Evolutionary conservation across 106 monocot species (phyloP).

Genomic region (Hemerocallis citrina): DNA sequence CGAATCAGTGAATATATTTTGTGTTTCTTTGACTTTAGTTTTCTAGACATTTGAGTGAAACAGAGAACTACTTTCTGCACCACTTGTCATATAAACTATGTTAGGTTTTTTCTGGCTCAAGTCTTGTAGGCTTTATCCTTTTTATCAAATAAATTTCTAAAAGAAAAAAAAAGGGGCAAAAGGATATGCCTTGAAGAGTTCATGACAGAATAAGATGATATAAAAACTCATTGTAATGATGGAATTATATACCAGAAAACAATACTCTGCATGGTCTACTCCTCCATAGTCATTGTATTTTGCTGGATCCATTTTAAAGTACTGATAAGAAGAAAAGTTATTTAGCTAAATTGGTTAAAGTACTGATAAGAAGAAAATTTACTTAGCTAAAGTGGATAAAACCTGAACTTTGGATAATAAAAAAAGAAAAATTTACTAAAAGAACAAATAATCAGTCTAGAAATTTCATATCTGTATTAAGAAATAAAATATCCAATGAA

Average conservation of each 20-base stretch:
- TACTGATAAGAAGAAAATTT: constrained; percentile 45
- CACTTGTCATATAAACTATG: too few relatives aligned
- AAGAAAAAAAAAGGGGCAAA: too few relatives aligned
- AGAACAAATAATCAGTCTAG: background rate
- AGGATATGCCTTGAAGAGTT: too few relatives aligned
- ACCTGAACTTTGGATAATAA: background rate
- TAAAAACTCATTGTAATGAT: too few relatives aligned
- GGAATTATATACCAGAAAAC: constrained; percentile 61
- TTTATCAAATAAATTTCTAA: too few relatives aligned
- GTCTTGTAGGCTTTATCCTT: too few relatives aligned
- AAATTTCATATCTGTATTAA: background rate
- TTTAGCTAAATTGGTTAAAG: background rate
- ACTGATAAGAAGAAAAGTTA: constrained; percentile 34
- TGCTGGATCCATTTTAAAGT: constrained; percentile 85
- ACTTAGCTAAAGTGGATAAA: background rate
- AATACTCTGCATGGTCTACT: constrained; percentile 78
- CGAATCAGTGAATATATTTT: too few relatives aligned
- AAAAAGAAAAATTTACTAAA: background rate
- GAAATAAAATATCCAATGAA: background rate
- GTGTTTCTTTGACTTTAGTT: too few relatives aligned
- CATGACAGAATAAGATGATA: too few relatives aligned
- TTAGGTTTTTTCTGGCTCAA: too few relatives aligned
- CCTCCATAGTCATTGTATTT: constrained; percentile 58
- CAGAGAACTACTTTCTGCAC: too few relatives aligned
- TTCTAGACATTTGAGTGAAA: too few relatives aligned